Conservation (phyloP, 2,329 filamentous ascomycete genomes). For the Penicillium sp. region DNA sequence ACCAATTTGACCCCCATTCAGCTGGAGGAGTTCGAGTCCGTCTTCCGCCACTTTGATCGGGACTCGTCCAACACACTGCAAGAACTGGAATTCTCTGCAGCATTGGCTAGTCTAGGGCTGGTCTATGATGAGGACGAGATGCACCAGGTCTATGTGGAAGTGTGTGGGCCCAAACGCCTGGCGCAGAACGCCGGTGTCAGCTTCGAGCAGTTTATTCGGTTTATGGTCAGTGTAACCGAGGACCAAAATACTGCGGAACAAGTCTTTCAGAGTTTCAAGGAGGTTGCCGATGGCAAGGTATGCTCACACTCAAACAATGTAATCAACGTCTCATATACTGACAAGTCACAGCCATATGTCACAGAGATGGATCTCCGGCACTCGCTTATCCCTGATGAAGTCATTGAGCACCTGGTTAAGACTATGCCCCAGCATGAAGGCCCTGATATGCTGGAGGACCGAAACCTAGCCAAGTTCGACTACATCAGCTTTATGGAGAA, state of each 20-base stretch:
- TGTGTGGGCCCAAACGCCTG: slow-evolving; percentile 60
- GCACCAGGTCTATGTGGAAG: slow-evolving; percentile 89
- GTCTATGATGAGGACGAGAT: slow-evolving; percentile 98
- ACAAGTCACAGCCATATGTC: slow-evolving; percentile 66
- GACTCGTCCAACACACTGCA: slow-evolving; percentile 85
- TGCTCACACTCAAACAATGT: slow-evolving; percentile 17
- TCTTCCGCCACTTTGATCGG: slow-evolving; percentile 96
- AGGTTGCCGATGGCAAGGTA: slow-evolving; percentile 93
- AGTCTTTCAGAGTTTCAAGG: slow-evolving; percentile 94
- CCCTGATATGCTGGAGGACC: slow-evolving; percentile 79
- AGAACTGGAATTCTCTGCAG: slow-evolving; percentile 93
- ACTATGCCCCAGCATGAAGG: slow-evolving; percentile 82
- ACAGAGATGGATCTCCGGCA: slow-evolving; percentile 96
- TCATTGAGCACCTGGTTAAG: slow-evolving; percentile 85
- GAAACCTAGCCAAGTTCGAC: slow-evolving; percentile 82
- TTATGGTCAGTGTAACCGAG: slow-evolving; percentile 99
- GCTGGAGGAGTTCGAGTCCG: slow-evolving; percentile 95
- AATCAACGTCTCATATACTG: neutral
- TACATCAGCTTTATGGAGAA: slow-evolving; percentile 97
- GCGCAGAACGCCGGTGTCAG: slow-evolving; percentile 66
- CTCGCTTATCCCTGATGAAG: slow-evolving; percentile 90
- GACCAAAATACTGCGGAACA: slow-evolving; percentile 98
- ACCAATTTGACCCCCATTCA: slow-evolving; percentile 98
- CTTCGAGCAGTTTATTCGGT: slow-evolving; percentile 97
- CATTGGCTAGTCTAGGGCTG: slow-evolving; percentile 86